Percentiles rank a stretch among this genome's conserved stretches.
These are phyloP conservation scores for Mucor irregularis DNA, from an alignment of 371 early-diverging fungal species.

Conservation along the genomic window DNA sequence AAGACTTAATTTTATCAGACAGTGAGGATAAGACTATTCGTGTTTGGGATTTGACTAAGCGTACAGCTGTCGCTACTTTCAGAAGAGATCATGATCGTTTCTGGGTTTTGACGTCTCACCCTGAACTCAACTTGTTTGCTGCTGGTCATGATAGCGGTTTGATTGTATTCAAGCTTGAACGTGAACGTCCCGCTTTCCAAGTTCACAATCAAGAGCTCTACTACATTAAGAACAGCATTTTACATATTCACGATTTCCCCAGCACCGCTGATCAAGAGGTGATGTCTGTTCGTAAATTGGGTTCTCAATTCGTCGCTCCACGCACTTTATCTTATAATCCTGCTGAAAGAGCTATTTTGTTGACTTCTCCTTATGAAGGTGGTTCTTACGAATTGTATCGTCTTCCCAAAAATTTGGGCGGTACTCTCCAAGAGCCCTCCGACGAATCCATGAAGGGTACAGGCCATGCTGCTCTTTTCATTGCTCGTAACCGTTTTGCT, in stretches of 20 bases:
- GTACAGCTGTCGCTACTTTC: slow-evolving; percentile 91
- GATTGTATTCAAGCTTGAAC: slow-evolving; percentile 96
- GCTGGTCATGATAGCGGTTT: slow-evolving; percentile 98
- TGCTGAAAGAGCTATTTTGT: slow-evolving; percentile 85
- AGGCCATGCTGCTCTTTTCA: slow-evolving; percentile 87
- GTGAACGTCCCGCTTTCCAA: slow-evolving; percentile 91
- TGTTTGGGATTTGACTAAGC: slow-evolving; percentile 95
- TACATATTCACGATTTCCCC: slow-evolving; percentile 81
- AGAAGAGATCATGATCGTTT: slow-evolving; percentile 96
- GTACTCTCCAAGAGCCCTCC: slow-evolving; percentile 64
- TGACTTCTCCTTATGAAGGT: slow-evolving; percentile 82
- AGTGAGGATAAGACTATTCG: slow-evolving; percentile 98
- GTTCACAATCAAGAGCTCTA: slow-evolving; percentile 80
- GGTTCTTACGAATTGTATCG: slow-evolving; percentile 87
- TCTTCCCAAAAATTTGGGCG: slow-evolving; percentile 74
- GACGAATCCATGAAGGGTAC: slow-evolving; percentile 73
- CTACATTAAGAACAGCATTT: slow-evolving; percentile 81
- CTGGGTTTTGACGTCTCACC: slow-evolving; percentile 96
- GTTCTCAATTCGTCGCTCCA: slow-evolving; percentile 69
- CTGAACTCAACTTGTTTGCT: slow-evolving; percentile 93
- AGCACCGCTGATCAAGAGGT: slow-evolving; percentile 76
- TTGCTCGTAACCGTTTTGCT: slow-evolving; percentile 94
- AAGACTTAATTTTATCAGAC: slow-evolving; percentile 90
- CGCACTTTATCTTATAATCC: slow-evolving; percentile 91
- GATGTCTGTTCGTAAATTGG: slow-evolving; percentile 69